Percentiles rank a stretch among this genome's conserved stretches.
phyloP scores from a whole-genome alignment of 2,329 filamentous ascomycete genomes.

The Pseudomassariella vexata region DNA sequence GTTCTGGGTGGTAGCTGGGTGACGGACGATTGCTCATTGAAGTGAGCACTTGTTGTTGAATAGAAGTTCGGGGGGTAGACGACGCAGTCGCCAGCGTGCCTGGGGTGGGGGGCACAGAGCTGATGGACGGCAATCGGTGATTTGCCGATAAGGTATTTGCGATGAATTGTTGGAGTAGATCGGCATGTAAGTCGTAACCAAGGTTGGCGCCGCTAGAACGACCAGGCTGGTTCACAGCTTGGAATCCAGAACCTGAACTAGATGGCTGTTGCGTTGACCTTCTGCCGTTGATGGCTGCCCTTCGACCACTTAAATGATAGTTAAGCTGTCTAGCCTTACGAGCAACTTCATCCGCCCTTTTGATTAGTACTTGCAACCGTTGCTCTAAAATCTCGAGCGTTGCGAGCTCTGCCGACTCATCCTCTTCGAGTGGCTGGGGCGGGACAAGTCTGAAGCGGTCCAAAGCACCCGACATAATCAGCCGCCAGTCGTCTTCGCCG shows the following conservation, averaged over 20 bases:
- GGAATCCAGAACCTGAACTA: constrained; percentile 30
- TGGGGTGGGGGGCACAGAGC: constrained; percentile 24
- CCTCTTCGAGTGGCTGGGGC: constrained; percentile 74
- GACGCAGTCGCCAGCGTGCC: constrained; percentile 18
- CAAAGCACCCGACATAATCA: constrained; percentile 77
- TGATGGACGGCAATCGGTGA: constrained; percentile 19
- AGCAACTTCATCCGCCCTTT: constrained; percentile 70
- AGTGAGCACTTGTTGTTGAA: constrained; percentile 19
- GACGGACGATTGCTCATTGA: constrained; percentile 20
- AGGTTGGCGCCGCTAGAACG: constrained; percentile 23
- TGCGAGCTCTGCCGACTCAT: constrained; percentile 78
- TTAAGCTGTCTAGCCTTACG: constrained; percentile 66
- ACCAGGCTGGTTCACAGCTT: constrained; percentile 23
- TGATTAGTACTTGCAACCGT: constrained; percentile 70
- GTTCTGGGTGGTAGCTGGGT: constrained; percentile 20
- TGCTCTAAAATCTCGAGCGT: constrained; percentile 80
- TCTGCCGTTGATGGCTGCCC: constrained; percentile 64
- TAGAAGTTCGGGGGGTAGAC: constrained; percentile 21
- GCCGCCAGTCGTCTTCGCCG: constrained; percentile 77
- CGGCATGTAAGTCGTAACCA: constrained; percentile 43
- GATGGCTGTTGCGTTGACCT: constrained; percentile 34
- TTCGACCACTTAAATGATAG: constrained; percentile 70
- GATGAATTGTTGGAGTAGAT: constrained; percentile 50
- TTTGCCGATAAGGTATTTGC: constrained; percentile 19
- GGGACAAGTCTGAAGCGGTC: constrained; percentile 69